Percentiles rank a stretch among this genome's conserved stretches.
phyloP scores from a whole-genome alignment of 306 rosid genomes.

The Ammopiptanthus mongolicus region DNA sequence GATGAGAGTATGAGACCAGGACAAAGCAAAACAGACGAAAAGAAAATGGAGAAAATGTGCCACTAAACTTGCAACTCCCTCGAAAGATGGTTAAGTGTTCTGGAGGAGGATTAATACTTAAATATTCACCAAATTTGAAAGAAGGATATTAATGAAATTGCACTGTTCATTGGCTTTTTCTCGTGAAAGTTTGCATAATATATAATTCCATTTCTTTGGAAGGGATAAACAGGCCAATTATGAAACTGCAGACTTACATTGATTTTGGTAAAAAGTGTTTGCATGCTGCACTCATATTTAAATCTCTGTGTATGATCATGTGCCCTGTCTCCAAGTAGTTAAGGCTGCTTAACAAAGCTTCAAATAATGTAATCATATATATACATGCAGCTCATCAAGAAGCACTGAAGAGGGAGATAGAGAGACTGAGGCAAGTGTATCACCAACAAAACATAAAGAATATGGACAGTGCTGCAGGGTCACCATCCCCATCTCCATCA shows the following conservation, averaged over 20 bases:
- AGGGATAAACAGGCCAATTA: slow-evolving; percentile 16
- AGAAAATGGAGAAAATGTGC: not conserved
- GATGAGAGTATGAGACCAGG: not conserved
- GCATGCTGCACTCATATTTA: slow-evolving; percentile 25
- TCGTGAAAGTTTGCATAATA: slow-evolving; percentile 14
- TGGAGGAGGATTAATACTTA: not conserved
- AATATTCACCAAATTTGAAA: not conserved
- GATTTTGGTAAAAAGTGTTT: slow-evolving; percentile 20
- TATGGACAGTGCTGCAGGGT: slow-evolving; percentile 44
- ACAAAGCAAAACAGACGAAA: not conserved
- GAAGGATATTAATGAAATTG: not conserved
- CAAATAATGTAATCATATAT: not conserved
- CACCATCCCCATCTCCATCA: slow-evolving; percentile 36
- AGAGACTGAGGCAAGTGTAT: slow-evolving; percentile 79
- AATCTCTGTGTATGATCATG: slow-evolving; percentile 22
- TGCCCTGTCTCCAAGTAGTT: slow-evolving; percentile 25
- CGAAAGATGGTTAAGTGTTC: not conserved
- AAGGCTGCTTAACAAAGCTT: not conserved
- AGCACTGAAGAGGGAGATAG: slow-evolving; percentile 89
- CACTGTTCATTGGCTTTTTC: slow-evolving; percentile 1
- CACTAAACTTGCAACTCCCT: not conserved
- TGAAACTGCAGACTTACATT: slow-evolving; percentile 8
- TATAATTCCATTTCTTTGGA: not conserved
- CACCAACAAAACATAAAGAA: slow-evolving; percentile 78
- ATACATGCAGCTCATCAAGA: slow-evolving; percentile 68